Percentiles rank a stretch among this genome's conserved stretches.
Conservation (phyloP, 805 yeast species). For the Starmerella powellii region DNA sequence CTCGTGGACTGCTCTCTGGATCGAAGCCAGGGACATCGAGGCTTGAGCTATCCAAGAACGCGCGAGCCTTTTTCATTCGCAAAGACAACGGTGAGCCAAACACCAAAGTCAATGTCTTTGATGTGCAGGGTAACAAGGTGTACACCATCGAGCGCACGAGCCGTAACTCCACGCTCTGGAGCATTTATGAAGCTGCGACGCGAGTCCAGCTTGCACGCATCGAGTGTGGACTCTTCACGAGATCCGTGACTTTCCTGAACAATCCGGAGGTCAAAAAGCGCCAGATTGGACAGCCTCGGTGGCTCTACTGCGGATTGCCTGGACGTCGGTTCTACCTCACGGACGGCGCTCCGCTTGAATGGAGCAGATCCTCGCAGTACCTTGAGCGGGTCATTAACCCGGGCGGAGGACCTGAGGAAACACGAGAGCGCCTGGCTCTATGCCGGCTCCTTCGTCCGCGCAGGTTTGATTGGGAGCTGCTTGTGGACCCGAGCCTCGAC, state of each 20-base stretch:
- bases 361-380: slow-evolving; percentile 43
- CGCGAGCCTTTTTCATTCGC: slow-evolving; percentile 37
- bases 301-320: slow-evolving; percentile 30
- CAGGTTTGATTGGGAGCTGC: slow-evolving; percentile 47
- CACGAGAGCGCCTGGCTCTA: slow-evolving; percentile 42
- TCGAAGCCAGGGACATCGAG: slow-evolving; percentile 4
- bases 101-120: slow-evolving; percentile 40
- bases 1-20: slow-evolving; percentile 8
- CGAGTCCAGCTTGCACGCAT: slow-evolving; percentile 42
- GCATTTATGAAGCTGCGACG: slow-evolving; percentile 34
- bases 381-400: slow-evolving; percentile 45
- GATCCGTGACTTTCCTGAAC: slow-evolving; percentile 32
- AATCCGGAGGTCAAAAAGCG: slow-evolving; percentile 30
- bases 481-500: slow-evolving; percentile 40
- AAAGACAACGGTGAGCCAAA: slow-evolving; percentile 38
- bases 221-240: slow-evolving; percentile 37
- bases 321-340: slow-evolving; percentile 38
- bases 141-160: slow-evolving; percentile 44
- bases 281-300: slow-evolving; percentile 32
- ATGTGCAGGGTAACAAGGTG: slow-evolving; percentile 33
- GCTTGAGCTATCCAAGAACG: slow-evolving; percentile 5
- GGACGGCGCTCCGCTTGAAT: slow-evolving; percentile 46
- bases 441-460: slow-evolving; percentile 48
- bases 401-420: slow-evolving; percentile 45
- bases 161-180: slow-evolving; percentile 42